Base-by-base conservation (phyloP, 768 basidiomycete genomes). In the Tylopilus balloui region DNA sequence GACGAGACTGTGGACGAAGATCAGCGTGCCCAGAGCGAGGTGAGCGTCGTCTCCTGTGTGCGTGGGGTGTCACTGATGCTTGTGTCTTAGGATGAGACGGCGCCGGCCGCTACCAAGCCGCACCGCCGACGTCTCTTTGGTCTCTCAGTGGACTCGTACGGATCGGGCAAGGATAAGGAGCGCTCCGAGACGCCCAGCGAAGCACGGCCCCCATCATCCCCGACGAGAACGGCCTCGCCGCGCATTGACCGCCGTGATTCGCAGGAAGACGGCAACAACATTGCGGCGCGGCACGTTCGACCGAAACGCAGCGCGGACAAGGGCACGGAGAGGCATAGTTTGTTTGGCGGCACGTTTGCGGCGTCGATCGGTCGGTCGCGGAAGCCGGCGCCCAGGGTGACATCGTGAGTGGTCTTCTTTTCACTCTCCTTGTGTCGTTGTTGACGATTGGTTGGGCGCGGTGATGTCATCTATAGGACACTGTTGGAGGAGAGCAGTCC, bases 381-480 rank as follows among this genome's bases (percentile, higher is more conserved):
- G 55, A 94, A 96, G 64, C 92, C 92, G 1, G 77, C 91, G 0
- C 91, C 90, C 15, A 79, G 79, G 66, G 83, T 82, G 55, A 78
- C 82, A 20, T 59, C 71, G 85, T 85, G 61, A 59, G 84, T 74
- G 38, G 43, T 55, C 35, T n/a, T n/a, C 46, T 10, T 11, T 23
- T 10, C 4, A 17, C 8, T 17, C 12, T n/a, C n/a, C 6, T 27
- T 27, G 27, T 21, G 12, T 38, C 13, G 11, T n/a, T 41, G 13
- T 48, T 29, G 49, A 19, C n/a, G 21, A 17, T 8, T 4, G 1
- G 13, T 47, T 50, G 49, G n/a, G 47, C 43, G 8, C 21, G 19
- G 21, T n/a, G 32, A 37, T 34, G 43, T 6, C 17, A 4, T 27
- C 8, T 4, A 32, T 48, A 74, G 65, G 46, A 65, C 65, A 7